Percentiles rank a stretch among this genome's conserved stretches.
These are phyloP conservation scores for Aurifilum marmelostoma DNA, from an alignment of 2,329 filamentous ascomycete species.

Conservation along the genomic window DNA sequence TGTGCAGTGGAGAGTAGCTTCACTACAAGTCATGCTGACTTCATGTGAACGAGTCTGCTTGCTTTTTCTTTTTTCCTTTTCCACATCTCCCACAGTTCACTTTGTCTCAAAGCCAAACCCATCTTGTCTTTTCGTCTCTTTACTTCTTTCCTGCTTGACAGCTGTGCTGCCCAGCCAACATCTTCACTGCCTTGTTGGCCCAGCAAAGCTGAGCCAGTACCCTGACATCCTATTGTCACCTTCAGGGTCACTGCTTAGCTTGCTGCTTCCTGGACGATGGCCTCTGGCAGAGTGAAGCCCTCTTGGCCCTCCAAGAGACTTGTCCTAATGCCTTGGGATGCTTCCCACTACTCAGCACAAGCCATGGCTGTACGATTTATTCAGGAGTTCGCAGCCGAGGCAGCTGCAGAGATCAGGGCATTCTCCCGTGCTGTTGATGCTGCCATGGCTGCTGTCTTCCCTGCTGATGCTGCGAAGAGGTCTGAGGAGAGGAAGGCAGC, in stretches of 20 bases:
- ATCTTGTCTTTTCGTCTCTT: neutral
- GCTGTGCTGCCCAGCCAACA: neutral
- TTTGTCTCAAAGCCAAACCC: neutral
- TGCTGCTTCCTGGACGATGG: neutral
- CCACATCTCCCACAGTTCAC: neutral
- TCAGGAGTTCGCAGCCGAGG: neutral
- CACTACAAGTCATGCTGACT: neutral
- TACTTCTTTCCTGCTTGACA: neutral
- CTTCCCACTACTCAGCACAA: neutral
- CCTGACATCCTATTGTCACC: neutral
- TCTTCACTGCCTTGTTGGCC: neutral
- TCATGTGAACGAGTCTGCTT: neutral
- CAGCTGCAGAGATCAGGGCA: neutral
- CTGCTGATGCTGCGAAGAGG: neutral
- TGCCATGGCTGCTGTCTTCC: neutral
- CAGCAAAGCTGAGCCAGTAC: neutral
- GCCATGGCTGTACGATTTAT: neutral
- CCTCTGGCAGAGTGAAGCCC: neutral
- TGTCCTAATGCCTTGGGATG: neutral
- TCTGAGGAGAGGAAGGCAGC: neutral
- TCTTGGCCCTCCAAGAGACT: neutral
- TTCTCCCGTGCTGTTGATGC: neutral
- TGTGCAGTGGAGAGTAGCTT: neutral
- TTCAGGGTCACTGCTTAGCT: neutral
- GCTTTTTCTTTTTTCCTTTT: neutral